phyloP scores from a whole-genome alignment of 257 asterid genomes.

The Gentiana straminea region DNA sequence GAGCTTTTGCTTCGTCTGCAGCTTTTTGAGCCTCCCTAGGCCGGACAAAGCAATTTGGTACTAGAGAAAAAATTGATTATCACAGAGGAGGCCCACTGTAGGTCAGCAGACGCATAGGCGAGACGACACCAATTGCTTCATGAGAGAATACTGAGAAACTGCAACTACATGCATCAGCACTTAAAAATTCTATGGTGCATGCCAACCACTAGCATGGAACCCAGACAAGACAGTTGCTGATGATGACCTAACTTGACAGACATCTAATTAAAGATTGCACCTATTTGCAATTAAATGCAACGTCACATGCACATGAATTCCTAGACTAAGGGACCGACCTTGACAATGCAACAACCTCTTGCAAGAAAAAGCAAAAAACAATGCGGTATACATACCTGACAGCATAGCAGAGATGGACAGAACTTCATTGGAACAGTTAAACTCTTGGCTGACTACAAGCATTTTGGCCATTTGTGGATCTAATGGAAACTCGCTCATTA shows the following conservation, averaged over 20 bases:
- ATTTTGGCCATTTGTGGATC: constrained; percentile 97
- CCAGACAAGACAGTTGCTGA: constrained; percentile 92
- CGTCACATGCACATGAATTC: constrained; percentile 5
- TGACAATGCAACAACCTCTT: background rate
- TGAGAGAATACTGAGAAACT: constrained; percentile 98
- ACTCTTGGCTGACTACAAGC: constrained; percentile 91
- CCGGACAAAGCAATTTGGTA: constrained; percentile 99
- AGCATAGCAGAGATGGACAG: constrained; percentile 94
- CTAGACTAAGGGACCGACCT: background rate
- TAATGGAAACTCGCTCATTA: constrained; percentile 92
- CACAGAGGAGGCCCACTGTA: constrained; percentile 99
- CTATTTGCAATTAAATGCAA: constrained; percentile 4
- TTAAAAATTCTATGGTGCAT: constrained; percentile 77
- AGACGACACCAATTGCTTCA: constrained; percentile 91
- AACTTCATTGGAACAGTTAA: constrained; percentile 90
- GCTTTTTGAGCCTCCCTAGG: constrained; percentile 99
- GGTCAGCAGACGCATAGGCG: constrained; percentile 99
- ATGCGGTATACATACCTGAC: constrained; percentile 44
- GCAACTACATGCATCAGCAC: constrained; percentile 99
- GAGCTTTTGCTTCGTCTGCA: constrained; percentile 99
- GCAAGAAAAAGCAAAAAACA: background rate
- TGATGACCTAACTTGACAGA: constrained; percentile 71
- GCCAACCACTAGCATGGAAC: constrained; percentile 77
- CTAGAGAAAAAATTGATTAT: constrained; percentile 96
- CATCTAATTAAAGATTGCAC: constrained; percentile 26